Base-by-base conservation (phyloP, 495 filamentous ascomycete species). In the Lasiosphaeria ovina region DNA sequence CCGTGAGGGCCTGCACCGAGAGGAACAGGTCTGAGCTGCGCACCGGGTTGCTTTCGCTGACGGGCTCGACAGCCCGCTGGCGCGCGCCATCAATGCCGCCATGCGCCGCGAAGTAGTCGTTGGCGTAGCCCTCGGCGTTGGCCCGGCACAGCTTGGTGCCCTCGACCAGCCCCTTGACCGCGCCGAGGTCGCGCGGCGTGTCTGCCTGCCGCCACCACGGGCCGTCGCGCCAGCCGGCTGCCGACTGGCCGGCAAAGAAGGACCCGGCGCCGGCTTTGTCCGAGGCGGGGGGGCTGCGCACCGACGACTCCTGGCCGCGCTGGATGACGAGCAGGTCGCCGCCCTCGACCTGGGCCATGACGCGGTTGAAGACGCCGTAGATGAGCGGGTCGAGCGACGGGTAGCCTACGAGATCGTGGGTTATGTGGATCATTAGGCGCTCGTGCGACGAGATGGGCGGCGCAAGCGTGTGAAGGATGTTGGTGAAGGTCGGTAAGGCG, bases 271-370 rank as follows among this genome's bases (percentile, higher is more conserved):
- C 78, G 3, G 36, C 35, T 40, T 61, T 57, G 48, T 85, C 81
- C 5, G 83, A 76, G 12, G 83, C 8, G 35, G 11, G 35, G n/a
- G 86, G 82, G 55, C 87, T 89, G 34, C 83, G 82, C 9, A 86
- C 86, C 5, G 87, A 84, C 33, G 88, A 92, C 70, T 95, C 91
- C 60, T 90, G 89, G 3, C 94, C 94, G 2, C 92, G 87, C 76
- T 98, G 94, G 67, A 98, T 87, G 59, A 99, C 95, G 40, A 98
- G 79, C n/a, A 99, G 84, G 70, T 98, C 94, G 31, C 94, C 94
- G 58, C 94, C 94, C 75, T 99, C 94, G 56, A 99, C 94, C 75
- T 99, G 94, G 35, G 93, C 81, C 94, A 99, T 99, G 49, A 99
- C 93, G 54, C 92, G 87, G 57, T 90, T 92, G 79, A 99, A 99